phyloP scores from a whole-genome alignment of 352 stramenopile genomes.

The Globisporangium cederbergense region DNA sequence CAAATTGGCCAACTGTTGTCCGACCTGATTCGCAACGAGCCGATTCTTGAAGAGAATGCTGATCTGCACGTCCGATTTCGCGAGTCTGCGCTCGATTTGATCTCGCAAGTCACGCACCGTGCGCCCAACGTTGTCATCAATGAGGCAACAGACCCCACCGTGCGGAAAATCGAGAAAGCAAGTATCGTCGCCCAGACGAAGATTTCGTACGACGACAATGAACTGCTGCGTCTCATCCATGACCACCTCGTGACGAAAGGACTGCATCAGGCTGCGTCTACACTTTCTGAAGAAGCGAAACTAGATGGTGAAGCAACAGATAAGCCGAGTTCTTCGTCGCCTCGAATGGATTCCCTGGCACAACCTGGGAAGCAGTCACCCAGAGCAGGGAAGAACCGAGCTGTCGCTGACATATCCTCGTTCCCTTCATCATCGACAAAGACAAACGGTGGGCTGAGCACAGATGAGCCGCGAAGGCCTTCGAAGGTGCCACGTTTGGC shows the following conservation, averaged over 20 bases:
- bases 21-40: slow-evolving; percentile 83
- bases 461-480: slow-evolving; percentile 16
- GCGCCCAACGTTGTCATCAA: slow-evolving; percentile 83
- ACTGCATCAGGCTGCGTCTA: slow-evolving; percentile 48
- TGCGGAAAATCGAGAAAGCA: slow-evolving; percentile 87
- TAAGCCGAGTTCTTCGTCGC: slow-evolving; percentile 10
- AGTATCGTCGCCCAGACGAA: slow-evolving; percentile 87
- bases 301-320: slow-evolving; percentile 22
- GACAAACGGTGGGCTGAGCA: neutral
- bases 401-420: neutral
- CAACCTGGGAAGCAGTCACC: slow-evolving; percentile 18
- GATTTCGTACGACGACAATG: slow-evolving; percentile 82
- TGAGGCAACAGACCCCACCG: slow-evolving; percentile 82
- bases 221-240: slow-evolving; percentile 80
- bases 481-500: slow-evolving; percentile 14
- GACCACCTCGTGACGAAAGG: slow-evolving; percentile 80
- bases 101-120: slow-evolving; percentile 82
- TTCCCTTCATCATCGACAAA: slow-evolving; percentile 4
- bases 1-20: slow-evolving; percentile 81
- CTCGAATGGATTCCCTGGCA: slow-evolving; percentile 12
- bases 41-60: slow-evolving; percentile 82
- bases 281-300: slow-evolving; percentile 47
- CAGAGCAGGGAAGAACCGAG: slow-evolving; percentile 8
- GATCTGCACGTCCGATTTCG: slow-evolving; percentile 86
- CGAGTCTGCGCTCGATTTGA: slow-evolving; percentile 84